Evolutionary conservation across 257 asterid species (phyloP), one percentile per base, ranked within the genome.

Genomic region (Fraxinus americana): DNA sequence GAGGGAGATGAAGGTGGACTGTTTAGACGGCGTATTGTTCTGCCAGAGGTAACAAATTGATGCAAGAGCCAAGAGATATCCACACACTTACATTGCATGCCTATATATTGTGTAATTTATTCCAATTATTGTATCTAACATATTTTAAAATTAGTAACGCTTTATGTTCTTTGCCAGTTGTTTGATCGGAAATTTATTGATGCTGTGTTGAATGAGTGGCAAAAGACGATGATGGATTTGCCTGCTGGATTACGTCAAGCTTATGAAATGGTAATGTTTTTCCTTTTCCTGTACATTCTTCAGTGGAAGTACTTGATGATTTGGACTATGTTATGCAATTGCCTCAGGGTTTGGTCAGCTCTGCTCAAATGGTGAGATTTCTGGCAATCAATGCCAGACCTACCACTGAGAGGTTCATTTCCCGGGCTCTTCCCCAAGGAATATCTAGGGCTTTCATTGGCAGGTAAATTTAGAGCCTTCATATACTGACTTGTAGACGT

Each of bases 171-270:
- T 71, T 74, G 30, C 73, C 89, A 96, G 99, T 79, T 92, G 85
- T 96, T 93, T 83, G 99, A 96, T 77, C 85, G 91, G 27, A 93
- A 96, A 80, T 96, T 96, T 83, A 90, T 96, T 82, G 98, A 96
- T 83, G 98, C 99, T 69, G 94, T 96, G 36, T 76, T 96, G 85
- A 89, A 88, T 81, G 99, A 96, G 91, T 96, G 99, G 99, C 97
- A 93, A 85, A 93, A 87, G 91, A 93, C 99, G 54, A 87, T 93
- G 86, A 90, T 92, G 92, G 99, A 96, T 89, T 92, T 96, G 81
- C 98, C 99, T 50, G 94, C 97, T 77, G 99, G 99, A 78, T 83
- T 96, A 21, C 91, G 99, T 70, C 99, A 96, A 87, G 98, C 98
- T 76, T 96, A 89, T 82, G 98, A 96, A 87, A 90, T 96, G 99